Percentiles rank a stretch among this genome's conserved stretches.
These are phyloP conservation scores for Theobroma grandiflorum DNA, from an alignment of 441 rosid genomes.

Conservation along the genomic window DNA sequence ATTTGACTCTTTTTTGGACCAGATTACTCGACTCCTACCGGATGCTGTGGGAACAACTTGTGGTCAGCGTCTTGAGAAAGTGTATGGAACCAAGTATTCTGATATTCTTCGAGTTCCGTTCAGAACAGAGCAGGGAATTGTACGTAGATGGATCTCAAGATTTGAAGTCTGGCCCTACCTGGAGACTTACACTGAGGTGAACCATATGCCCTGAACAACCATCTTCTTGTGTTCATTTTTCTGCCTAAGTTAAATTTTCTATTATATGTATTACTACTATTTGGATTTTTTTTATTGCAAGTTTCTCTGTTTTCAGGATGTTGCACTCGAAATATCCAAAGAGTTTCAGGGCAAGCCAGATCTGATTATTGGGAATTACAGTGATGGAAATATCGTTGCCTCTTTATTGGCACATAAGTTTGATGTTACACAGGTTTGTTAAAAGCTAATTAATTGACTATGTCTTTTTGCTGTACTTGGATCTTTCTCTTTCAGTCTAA, in stretches of 20 bases:
- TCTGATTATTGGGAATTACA: slow-evolving; percentile 91
- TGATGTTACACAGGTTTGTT: slow-evolving; percentile 87
- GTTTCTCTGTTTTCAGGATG: slow-evolving; percentile 61
- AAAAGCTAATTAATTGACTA: not conserved
- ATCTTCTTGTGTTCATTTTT: not conserved
- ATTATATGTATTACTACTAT: not conserved
- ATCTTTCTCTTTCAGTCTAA: not conserved
- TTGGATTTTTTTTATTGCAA: not conserved
- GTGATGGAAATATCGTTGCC: slow-evolving; percentile 97
- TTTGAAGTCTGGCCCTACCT: slow-evolving; percentile 99
- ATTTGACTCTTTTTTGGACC: slow-evolving; percentile 22
- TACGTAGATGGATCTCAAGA: slow-evolving; percentile 93
- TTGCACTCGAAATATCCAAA: slow-evolving; percentile 76
- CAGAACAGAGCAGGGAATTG: slow-evolving; percentile 82
- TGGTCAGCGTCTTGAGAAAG: slow-evolving; percentile 94
- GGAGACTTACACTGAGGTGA: slow-evolving; percentile 90
- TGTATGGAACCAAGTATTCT: slow-evolving; percentile 73
- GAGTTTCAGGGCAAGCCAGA: slow-evolving; percentile 95
- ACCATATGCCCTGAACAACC: not conserved
- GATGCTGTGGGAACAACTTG: slow-evolving; percentile 98
- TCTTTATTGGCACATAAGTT: slow-evolving; percentile 88
- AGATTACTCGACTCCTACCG: slow-evolving; percentile 93
- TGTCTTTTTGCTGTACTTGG: not conserved
- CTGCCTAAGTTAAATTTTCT: not conserved
- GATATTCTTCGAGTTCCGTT: slow-evolving; percentile 98